Evolutionary conservation across 495 filamentous ascomycete species (phyloP).

Genomic region (Thermochaetoides thermophila): DNA sequence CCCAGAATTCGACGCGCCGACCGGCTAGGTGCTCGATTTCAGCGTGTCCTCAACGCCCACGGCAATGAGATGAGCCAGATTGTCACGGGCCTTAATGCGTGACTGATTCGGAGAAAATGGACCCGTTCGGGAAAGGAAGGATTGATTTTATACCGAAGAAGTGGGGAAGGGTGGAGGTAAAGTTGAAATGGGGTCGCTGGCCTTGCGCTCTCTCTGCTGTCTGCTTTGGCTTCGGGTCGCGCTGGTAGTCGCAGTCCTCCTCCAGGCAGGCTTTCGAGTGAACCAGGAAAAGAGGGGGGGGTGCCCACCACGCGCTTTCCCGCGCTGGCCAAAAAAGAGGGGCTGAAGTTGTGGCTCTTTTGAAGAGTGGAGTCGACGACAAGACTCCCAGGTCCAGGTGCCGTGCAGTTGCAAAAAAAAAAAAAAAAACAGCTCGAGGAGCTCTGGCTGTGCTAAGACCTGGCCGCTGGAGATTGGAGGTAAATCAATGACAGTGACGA

Average conservation of each 20-base stretch:
- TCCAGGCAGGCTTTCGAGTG: not conserved
- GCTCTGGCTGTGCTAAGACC: too few species aligned
- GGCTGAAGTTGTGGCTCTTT: slow-evolving; percentile 4
- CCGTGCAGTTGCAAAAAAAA: not conserved
- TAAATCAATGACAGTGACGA: too few species aligned
- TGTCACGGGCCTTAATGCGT: too few species aligned
- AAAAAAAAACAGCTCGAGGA: not conserved
- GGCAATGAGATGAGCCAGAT: too few species aligned
- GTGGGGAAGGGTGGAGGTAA: slow-evolving; percentile 8
- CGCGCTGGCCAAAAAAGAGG: slow-evolving; percentile 4
- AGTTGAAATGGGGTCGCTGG: slow-evolving; percentile 10
- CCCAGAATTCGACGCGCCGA: too few species aligned
- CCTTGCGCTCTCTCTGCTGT: too few species aligned
- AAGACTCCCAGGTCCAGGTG: not conserved
- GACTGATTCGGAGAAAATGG: slow-evolving; percentile 18
- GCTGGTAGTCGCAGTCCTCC: not conserved
- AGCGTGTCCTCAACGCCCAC: too few species aligned
- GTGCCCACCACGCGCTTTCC: slow-evolving; percentile 5
- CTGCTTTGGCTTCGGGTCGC: not conserved
- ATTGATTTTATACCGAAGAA: slow-evolving; percentile 18
- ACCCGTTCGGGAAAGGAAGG: slow-evolving; percentile 21
- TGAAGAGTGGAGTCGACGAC: slow-evolving; percentile 2
- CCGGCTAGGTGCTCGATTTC: too few species aligned
- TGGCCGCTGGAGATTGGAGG: too few species aligned
- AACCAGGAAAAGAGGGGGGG: not conserved